A percentile compares a stretch with the other conserved stretches of the same genome.
phyloP scores from a whole-genome alignment of 441 rosid genomes.

The Erodium moschatum region DNA sequence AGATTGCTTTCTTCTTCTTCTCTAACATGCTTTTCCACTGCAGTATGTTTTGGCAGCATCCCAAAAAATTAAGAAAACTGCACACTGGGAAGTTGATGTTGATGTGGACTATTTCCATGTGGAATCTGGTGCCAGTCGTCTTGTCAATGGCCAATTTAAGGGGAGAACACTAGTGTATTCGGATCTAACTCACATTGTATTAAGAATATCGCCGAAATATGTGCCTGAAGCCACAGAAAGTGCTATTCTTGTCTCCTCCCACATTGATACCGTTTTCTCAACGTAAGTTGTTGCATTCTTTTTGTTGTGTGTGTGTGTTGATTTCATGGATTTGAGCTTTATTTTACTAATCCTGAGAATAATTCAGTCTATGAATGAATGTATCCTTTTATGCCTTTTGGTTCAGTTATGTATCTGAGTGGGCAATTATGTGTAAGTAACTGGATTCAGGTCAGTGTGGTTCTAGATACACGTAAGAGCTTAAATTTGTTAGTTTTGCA shows the following conservation, averaged over 20 bases:
- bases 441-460: not conserved
- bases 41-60: slow-evolving; percentile 76
- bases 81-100: slow-evolving; percentile 86
- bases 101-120: slow-evolving; percentile 68
- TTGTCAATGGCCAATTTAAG: slow-evolving; percentile 54
- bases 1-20: slow-evolving; percentile 9
- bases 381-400: slow-evolving; percentile 13
- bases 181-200: slow-evolving; percentile 57
- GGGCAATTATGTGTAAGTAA: not conserved
- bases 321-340: slow-evolving; percentile 6
- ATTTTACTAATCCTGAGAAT: not conserved
- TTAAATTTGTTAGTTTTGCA: not conserved
- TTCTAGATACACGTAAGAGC: not conserved
- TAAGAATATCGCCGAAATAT: slow-evolving; percentile 76
- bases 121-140: slow-evolving; percentile 53
- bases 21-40: slow-evolving; percentile 22
- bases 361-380: not conserved
- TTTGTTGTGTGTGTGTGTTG: not conserved
- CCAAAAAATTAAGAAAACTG: slow-evolving; percentile 50
- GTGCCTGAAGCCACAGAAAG: slow-evolving; percentile 60
- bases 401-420: slow-evolving; percentile 10
- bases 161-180: slow-evolving; percentile 82
- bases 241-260: slow-evolving; percentile 84
- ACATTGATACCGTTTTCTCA: slow-evolving; percentile 84
- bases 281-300: slow-evolving; percentile 38